A percentile compares a stretch with the other conserved stretches of the same genome.
Conservation (phyloP, 108 stramenopile genomes). For the Mediolabrus comicus region DNA sequence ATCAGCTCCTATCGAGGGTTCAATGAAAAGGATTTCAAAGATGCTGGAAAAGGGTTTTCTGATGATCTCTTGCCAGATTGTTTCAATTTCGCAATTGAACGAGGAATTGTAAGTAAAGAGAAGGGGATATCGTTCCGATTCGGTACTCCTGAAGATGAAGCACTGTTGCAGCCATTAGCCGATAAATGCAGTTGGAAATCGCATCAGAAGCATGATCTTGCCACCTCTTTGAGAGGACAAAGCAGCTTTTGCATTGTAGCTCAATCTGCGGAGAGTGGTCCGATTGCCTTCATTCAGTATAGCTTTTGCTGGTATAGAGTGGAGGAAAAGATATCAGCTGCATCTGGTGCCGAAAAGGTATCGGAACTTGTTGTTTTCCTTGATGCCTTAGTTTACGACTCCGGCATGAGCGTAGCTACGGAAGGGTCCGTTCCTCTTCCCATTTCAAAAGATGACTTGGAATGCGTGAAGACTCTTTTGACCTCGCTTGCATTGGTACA, state of each 20-base stretch:
- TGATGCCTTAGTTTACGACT: conserved; percentile 42
- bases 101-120: conserved; percentile 15
- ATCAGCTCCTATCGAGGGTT: conserved; percentile 31
- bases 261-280: conserved; percentile 16
- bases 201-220: conserved; percentile 18
- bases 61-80: conserved; percentile 24
- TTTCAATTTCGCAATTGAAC: conserved; percentile 24
- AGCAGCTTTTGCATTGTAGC: conserved; percentile 32
- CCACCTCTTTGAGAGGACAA: conserved; percentile 26
- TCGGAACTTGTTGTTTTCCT: conserved; percentile 64
- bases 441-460: conserved; percentile 3
- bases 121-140: conserved; percentile 30
- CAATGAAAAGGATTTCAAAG: conserved; percentile 43
- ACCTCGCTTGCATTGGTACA: conserved; percentile 65
- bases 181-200: conserved; percentile 30
- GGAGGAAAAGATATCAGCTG: conserved; percentile 25
- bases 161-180: conserved; percentile 2
- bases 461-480: conserved; percentile 36
- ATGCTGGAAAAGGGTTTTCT: conserved; percentile 27
- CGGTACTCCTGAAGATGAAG: conserved; percentile 18
- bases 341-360: conserved; percentile 22
- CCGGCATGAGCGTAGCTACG: neutral
- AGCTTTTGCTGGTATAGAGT: conserved; percentile 53
- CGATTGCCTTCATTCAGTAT: conserved; percentile 41
- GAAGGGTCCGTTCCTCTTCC: neutral